Conservation (phyloP, 768 basidiomycete genomes). For the Tephrocybe sp. region DNA sequence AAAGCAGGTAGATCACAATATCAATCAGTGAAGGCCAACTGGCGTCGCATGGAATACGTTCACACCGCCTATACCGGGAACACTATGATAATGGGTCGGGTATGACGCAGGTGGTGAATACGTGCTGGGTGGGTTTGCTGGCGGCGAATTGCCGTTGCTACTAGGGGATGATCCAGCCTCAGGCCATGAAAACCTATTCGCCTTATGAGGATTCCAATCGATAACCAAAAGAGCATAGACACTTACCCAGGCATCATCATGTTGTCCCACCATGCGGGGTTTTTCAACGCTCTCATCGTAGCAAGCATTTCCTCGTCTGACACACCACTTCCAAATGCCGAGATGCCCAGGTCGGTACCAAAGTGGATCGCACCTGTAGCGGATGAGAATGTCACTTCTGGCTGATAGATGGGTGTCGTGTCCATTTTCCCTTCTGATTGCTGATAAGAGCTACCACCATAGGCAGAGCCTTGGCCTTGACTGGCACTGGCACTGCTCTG, state of each 20-base stretch:
- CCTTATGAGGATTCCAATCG: not conserved
- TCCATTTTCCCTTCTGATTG: constrained; percentile 22
- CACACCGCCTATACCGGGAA: constrained; percentile 11
- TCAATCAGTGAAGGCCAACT: constrained; percentile 10
- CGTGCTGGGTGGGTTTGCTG: not conserved
- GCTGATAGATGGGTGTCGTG: constrained; percentile 42
- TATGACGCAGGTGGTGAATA: constrained; percentile 12
- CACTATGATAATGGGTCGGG: constrained; percentile 10
- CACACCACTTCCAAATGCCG: constrained; percentile 29
- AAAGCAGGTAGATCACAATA: too few relatives aligned
- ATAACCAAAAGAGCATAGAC: not conserved
- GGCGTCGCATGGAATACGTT: constrained; percentile 15
- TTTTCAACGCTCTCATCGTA: constrained; percentile 70
- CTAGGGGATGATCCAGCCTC: constrained; percentile 25
- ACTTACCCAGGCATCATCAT: constrained; percentile 85
- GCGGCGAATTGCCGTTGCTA: constrained; percentile 18
- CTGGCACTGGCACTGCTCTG: constrained; percentile 17
- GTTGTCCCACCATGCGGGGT: constrained; percentile 69
- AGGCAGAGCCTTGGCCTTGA: constrained; percentile 19
- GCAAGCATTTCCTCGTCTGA: constrained; percentile 63
- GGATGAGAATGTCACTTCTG: constrained; percentile 43
- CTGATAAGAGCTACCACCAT: constrained; percentile 12
- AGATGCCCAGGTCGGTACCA: constrained; percentile 38
- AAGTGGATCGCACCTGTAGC: constrained; percentile 41
- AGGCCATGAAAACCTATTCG: constrained; percentile 29